Percentiles rank a stretch among this genome's conserved stretches.
Conservation (phyloP, 495 filamentous ascomycete species). For the Penicillium atrosanguineum region DNA sequence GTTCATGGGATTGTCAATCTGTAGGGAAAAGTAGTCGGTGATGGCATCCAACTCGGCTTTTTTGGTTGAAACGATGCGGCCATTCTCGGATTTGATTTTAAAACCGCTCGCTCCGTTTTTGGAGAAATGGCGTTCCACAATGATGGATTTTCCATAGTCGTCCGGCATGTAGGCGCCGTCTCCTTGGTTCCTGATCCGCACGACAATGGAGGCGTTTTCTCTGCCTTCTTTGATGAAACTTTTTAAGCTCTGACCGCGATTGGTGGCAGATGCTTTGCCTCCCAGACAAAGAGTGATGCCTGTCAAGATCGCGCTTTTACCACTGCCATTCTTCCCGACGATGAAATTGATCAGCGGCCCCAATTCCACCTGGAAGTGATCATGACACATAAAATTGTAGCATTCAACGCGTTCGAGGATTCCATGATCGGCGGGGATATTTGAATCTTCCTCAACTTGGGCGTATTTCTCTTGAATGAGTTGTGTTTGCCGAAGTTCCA, state of each 20-base stretch:
- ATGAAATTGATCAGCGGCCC: constrained; percentile 97
- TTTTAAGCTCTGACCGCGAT: constrained; percentile 87
- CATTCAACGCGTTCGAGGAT: constrained; percentile 82
- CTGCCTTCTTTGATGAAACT: constrained; percentile 88
- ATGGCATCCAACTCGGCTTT: constrained; percentile 90
- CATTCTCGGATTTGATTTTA: constrained; percentile 74
- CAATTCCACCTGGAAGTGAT: constrained; percentile 71
- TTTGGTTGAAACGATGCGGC: constrained; percentile 74
- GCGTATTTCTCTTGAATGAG: constrained; percentile 58
- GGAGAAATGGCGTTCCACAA: constrained; percentile 85
- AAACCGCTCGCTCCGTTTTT: constrained; percentile 76
- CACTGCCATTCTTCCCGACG: constrained; percentile 94
- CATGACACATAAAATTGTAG: constrained; percentile 94
- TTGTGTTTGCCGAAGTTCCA: constrained; percentile 70
- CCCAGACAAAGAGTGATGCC: constrained; percentile 92
- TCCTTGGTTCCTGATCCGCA: constrained; percentile 87
- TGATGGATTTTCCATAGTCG: constrained; percentile 80
- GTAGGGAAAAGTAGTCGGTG: constrained; percentile 85
- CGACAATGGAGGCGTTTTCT: constrained; percentile 62
- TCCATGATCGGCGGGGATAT: constrained; percentile 74
- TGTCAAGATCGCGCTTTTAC: constrained; percentile 97
- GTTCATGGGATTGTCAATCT: constrained; percentile 97
- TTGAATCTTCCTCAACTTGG: constrained; percentile 55
- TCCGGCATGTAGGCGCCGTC: constrained; percentile 80
- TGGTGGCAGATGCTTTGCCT: constrained; percentile 92